phyloP scores from a whole-genome alignment of 768 basidiomycete species.

The Clathrus columnatus region DNA sequence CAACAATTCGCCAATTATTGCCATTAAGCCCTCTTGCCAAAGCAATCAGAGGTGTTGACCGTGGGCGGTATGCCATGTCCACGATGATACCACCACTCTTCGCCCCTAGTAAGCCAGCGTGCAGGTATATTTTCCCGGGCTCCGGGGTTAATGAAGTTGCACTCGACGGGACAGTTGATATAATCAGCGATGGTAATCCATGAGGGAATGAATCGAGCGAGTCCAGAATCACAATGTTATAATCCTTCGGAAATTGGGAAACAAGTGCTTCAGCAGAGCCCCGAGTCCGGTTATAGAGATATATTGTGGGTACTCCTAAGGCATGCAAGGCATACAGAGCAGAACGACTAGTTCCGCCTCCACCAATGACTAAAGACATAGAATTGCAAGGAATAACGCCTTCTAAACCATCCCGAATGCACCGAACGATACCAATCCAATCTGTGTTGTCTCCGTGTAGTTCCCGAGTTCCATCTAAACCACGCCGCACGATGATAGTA shows the following conservation, averaged over 20 bases:
- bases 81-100: slow-evolving; percentile 64
- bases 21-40: slow-evolving; percentile 45
- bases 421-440: slow-evolving; percentile 78
- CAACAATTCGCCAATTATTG: slow-evolving; percentile 58
- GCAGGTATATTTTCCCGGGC: slow-evolving; percentile 41
- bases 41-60: slow-evolving; percentile 68
- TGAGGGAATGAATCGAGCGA: slow-evolving; percentile 45
- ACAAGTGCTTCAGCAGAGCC: slow-evolving; percentile 65
- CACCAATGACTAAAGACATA: slow-evolving; percentile 81
- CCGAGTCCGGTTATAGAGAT: slow-evolving; percentile 80
- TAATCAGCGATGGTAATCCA: slow-evolving; percentile 59
- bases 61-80: slow-evolving; percentile 93
- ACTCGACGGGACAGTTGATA: slow-evolving; percentile 81
- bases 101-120: slow-evolving; percentile 21
- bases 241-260: slow-evolving; percentile 54
- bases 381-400: slow-evolving; percentile 27
- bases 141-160: slow-evolving; percentile 38
- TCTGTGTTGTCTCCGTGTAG: slow-evolving; percentile 94
- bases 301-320: slow-evolving; percentile 61
- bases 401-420: slow-evolving; percentile 37
- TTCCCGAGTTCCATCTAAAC: slow-evolving; percentile 34
- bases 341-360: slow-evolving; percentile 90
- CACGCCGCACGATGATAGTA: slow-evolving; percentile 60
- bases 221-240: slow-evolving; percentile 51
- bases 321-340: slow-evolving; percentile 82